A percentile compares a stretch with the other conserved stretches of the same genome.
Conservation (phyloP, 75 land plant genomes). For the Picea sitchensis region DNA sequence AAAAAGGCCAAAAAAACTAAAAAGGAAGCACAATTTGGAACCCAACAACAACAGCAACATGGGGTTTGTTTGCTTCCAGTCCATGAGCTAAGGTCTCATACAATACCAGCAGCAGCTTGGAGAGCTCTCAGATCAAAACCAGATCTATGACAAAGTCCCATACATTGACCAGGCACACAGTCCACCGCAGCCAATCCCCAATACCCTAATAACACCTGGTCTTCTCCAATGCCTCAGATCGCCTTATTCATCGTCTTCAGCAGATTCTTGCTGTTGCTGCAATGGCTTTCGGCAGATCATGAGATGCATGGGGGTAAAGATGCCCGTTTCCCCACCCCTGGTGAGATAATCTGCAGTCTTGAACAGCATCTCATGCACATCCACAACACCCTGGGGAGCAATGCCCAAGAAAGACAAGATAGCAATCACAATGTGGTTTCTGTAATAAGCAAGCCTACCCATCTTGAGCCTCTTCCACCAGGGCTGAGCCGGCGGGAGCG, state of each 20-base stretch:
- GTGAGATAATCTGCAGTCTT: constrained; percentile 46
- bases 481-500: constrained; percentile 73
- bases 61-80: no score
- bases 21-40: background rate
- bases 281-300: constrained; percentile 2
- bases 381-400: constrained; percentile 51
- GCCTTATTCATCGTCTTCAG: no score
- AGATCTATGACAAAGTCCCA: background rate
- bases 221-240: no score
- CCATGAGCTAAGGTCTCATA: background rate
- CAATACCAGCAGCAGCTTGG: background rate
- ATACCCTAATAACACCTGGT: no score
- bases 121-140: background rate
- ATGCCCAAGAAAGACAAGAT: constrained; percentile 41
- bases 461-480: constrained; percentile 83
- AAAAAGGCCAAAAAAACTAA: background rate
- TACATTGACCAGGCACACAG: background rate
- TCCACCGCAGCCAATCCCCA: no score
- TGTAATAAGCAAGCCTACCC: constrained; percentile 42
- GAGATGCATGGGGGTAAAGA: constrained; percentile 15
- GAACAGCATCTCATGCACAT: constrained; percentile 55
- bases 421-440: constrained; percentile 46
- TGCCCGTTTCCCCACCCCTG: constrained; percentile 46
- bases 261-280: background rate
- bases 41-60: background rate